These are phyloP conservation scores for Amanita pseudoporphyria DNA, from an alignment of 768 basidiomycete genomes.

Conservation along the genomic window DNA sequence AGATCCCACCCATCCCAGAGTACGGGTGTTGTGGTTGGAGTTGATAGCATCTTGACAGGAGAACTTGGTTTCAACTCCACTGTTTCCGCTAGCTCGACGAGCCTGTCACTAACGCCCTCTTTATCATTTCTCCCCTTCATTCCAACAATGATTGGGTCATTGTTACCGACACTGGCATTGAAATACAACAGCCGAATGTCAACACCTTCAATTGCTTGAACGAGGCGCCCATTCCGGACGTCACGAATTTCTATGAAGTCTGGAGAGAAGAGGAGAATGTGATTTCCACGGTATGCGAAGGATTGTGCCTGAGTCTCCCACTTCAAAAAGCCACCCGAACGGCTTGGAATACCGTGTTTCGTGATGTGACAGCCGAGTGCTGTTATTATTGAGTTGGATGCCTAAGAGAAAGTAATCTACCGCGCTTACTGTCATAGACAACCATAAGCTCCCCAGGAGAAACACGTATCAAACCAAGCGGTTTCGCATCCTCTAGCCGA, in stretches of 20 bases:
- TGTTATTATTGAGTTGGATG: conserved; percentile 17
- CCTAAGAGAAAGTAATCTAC: background rate
- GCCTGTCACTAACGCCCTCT: conserved; percentile 46
- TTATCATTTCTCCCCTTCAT: conserved; percentile 54
- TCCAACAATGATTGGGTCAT: conserved; percentile 48
- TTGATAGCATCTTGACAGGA: conserved; percentile 11
- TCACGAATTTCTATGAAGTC: conserved; percentile 72
- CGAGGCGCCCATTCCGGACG: conserved; percentile 51
- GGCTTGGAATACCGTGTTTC: conserved; percentile 55
- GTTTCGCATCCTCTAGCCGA: conserved; percentile 45
- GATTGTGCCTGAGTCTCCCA: conserved; percentile 69
- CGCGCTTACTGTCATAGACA: conserved; percentile 59
- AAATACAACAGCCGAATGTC: conserved; percentile 61
- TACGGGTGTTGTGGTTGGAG: conserved; percentile 15
- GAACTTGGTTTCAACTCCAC: conserved; percentile 31
- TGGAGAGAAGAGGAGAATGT: conserved; percentile 64
- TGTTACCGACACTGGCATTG: conserved; percentile 24
- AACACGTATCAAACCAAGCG: conserved; percentile 57
- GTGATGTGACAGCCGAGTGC: conserved; percentile 73
- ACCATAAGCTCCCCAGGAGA: conserved; percentile 52
- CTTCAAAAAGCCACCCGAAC: conserved; percentile 53
- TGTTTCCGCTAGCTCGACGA: conserved; percentile 66
- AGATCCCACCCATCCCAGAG: conserved; percentile 25
- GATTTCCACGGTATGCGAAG: conserved; percentile 49
- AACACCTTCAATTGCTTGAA: conserved; percentile 72